Percentiles rank a stretch among this genome's conserved stretches.
Evolutionary conservation across 2,329 filamentous ascomycete species (phyloP).

Genomic region (Aspergillus thermomutatus): DNA sequence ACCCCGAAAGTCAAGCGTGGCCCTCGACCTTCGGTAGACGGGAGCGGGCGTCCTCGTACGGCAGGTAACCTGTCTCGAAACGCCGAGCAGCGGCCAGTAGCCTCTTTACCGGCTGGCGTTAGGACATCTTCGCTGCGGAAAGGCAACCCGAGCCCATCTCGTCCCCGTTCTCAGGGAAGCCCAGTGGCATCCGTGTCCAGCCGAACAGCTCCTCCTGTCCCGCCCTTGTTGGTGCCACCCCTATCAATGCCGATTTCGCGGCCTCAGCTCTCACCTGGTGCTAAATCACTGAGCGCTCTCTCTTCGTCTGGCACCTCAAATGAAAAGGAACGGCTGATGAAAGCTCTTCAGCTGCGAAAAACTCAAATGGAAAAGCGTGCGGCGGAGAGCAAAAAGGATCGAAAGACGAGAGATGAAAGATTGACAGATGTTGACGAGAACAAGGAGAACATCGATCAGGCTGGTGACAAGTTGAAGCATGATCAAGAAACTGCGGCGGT

Average conservation of each 20-base stretch:
- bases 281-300: slow-evolving; percentile 44
- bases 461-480: slow-evolving; percentile 9
- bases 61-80: slow-evolving; percentile 45
- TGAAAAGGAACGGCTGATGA: slow-evolving; percentile 90
- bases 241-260: slow-evolving; percentile 32
- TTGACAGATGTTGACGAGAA: slow-evolving; percentile 14
- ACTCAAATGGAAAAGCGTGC: slow-evolving; percentile 60
- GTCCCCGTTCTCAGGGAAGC: slow-evolving; percentile 45
- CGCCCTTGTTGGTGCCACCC: slow-evolving; percentile 38
- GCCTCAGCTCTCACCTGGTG: slow-evolving; percentile 36
- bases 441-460: slow-evolving; percentile 29
- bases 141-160: slow-evolving; percentile 47
- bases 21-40: slow-evolving; percentile 70
- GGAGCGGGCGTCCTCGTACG: slow-evolving; percentile 60
- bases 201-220: slow-evolving; percentile 34
- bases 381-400: slow-evolving; percentile 26
- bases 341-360: slow-evolving; percentile 85
- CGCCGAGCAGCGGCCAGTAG: slow-evolving; percentile 64
- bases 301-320: slow-evolving; percentile 64
- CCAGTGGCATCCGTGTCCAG: slow-evolving; percentile 27
- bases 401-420: slow-evolving; percentile 15
- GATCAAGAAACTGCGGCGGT: slow-evolving; percentile 5
- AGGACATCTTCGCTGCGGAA: slow-evolving; percentile 55
- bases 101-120: slow-evolving; percentile 76
- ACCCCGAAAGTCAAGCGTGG: slow-evolving; percentile 77